Conservation (phyloP, 441 rosid genomes). For the Gossypium lobatum region DNA sequence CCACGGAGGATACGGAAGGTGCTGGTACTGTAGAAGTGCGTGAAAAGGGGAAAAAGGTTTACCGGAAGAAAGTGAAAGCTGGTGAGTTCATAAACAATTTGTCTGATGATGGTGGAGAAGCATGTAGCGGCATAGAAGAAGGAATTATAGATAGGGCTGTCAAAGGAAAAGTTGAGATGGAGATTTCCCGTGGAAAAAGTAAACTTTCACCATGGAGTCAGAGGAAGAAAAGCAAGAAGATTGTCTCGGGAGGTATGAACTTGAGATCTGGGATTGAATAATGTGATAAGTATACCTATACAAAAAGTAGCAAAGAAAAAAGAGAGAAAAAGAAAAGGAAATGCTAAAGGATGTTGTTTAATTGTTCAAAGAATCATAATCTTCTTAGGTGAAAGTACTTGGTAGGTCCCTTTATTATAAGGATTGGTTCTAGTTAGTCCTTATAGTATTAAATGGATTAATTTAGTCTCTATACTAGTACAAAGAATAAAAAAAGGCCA, state of each 20-base stretch:
- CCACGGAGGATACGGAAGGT: conserved; percentile 52
- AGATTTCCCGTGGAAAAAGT: conserved; percentile 39
- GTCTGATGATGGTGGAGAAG: conserved; percentile 76
- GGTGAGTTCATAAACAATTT: conserved; percentile 41
- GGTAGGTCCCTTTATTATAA: too few species aligned
- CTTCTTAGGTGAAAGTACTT: neutral
- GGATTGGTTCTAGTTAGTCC: too few species aligned
- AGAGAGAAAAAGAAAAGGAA: too few species aligned
- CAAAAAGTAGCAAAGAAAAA: neutral
- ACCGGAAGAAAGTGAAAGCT: conserved; percentile 46
- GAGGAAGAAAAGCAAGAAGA: conserved; percentile 50
- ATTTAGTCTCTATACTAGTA: too few species aligned
- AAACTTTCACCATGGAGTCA: conserved; percentile 31
- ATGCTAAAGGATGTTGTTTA: neutral
- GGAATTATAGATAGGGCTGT: conserved; percentile 31
- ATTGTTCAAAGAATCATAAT: neutral
- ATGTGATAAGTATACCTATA: neutral
- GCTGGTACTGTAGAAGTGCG: conserved; percentile 56
- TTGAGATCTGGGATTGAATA: conserved; percentile 3
- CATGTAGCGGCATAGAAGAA: conserved; percentile 74
- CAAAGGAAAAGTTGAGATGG: conserved; percentile 37
- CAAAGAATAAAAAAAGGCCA: too few species aligned
- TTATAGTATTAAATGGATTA: too few species aligned
- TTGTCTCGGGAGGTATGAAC: conserved; percentile 51
- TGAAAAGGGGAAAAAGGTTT: conserved; percentile 43